Percentiles rank a stretch among this genome's conserved stretches.
These are phyloP conservation scores for Nakazawaea populi DNA, from an alignment of 805 yeast genomes.

Conservation along the genomic window DNA sequence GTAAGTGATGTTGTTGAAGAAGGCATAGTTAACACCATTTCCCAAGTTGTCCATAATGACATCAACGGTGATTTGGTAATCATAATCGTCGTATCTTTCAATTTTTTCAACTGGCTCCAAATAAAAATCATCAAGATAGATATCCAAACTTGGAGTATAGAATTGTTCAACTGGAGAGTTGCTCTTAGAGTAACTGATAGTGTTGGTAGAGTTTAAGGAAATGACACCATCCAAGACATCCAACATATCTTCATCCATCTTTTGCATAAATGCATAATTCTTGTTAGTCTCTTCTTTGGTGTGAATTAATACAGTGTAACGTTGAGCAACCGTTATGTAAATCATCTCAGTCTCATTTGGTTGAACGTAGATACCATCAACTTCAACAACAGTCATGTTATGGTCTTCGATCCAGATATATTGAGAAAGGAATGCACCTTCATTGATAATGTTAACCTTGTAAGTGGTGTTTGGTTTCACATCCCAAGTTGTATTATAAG, in stretches of 20 bases:
- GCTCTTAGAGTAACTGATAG: constrained; percentile 50
- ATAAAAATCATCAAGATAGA: constrained; percentile 69
- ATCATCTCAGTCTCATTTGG: constrained; percentile 62
- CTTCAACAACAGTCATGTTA: constrained; percentile 77
- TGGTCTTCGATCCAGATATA: constrained; percentile 87
- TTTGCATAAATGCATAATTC: constrained; percentile 80
- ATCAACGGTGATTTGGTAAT: constrained; percentile 59
- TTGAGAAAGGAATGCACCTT: constrained; percentile 91
- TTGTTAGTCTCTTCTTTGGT: constrained; percentile 58
- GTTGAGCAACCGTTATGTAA: constrained; percentile 87
- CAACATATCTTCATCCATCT: constrained; percentile 77
- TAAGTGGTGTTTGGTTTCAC: constrained; percentile 87
- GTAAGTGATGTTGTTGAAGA: constrained; percentile 84
- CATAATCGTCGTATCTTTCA: constrained; percentile 61
- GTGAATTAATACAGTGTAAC: constrained; percentile 73
- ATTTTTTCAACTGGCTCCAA: constrained; percentile 57
- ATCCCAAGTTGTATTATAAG: constrained; percentile 67
- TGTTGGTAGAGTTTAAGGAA: constrained; percentile 67
- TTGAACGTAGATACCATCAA: constrained; percentile 86
- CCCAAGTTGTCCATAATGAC: constrained; percentile 81
- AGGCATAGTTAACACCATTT: constrained; percentile 92
- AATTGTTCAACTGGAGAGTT: constrained; percentile 29
- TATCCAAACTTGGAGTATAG: constrained; percentile 42
- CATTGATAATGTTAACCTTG: constrained; percentile 70
- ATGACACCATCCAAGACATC: constrained; percentile 67